Evolutionary conservation across 78 protist genomes (phyloP).

Genomic region (Acrasis kona): DNA sequence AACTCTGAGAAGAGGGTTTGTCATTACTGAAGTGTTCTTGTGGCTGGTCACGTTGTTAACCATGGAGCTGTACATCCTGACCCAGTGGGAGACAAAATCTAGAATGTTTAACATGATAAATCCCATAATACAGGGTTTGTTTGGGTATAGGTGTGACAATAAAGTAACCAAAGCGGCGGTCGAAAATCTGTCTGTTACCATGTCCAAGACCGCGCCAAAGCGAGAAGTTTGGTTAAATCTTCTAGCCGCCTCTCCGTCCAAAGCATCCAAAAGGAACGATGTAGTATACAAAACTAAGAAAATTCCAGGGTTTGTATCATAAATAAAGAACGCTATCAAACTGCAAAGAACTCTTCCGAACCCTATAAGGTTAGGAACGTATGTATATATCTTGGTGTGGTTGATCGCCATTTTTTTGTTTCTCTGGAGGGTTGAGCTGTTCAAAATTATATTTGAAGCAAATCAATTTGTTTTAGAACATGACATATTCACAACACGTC

Average conservation of each 20-base stretch:
- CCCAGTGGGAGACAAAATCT: conserved; percentile 57
- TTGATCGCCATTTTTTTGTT: neutral
- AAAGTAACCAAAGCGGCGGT: conserved; percentile 52
- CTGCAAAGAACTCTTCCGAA: neutral
- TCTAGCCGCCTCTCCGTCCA: conserved; percentile 74
- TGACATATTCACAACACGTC: too few relatives aligned
- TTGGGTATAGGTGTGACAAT: conserved; percentile 36
- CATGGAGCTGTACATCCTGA: conserved; percentile 42
- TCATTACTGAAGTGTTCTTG: conserved; percentile 18
- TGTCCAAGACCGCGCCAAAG: conserved; percentile 77
- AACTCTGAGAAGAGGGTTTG: neutral
- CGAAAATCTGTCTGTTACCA: conserved; percentile 71
- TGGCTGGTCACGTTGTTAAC: conserved; percentile 26
- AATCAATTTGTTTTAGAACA: too few relatives aligned
- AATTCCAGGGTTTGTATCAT: conserved; percentile 7
- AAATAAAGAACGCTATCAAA: conserved; percentile 27
- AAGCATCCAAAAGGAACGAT: conserved; percentile 55
- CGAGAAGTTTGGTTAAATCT: conserved; percentile 49
- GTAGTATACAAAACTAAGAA: conserved; percentile 42
- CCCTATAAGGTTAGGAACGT: conserved; percentile 61
- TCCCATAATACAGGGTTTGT: neutral
- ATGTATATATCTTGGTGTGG: conserved; percentile 24
- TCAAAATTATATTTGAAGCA: too few relatives aligned
- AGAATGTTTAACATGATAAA: conserved; percentile 35
- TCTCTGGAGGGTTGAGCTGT: too few relatives aligned